Percentiles rank a stretch among this genome's conserved stretches.
phyloP scores from a whole-genome alignment of 306 rosid species.

The Rubus parviflorus region DNA sequence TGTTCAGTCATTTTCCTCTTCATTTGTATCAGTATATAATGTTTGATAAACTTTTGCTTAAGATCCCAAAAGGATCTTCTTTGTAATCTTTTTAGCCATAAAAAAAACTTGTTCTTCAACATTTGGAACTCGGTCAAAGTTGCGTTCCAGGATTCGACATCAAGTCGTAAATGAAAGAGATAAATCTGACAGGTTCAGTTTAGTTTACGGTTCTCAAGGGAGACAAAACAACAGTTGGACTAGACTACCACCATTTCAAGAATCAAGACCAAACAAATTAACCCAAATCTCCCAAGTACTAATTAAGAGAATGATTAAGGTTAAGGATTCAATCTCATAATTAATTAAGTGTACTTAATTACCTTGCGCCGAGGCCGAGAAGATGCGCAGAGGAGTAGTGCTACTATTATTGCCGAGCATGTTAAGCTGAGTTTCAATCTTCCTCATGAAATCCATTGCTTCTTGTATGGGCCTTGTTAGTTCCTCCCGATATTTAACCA shows the following conservation, averaged over 20 bases:
- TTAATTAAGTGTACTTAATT: conserved; percentile 11
- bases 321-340: background rate
- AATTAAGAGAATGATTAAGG: background rate
- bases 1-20: background rate
- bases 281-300: background rate
- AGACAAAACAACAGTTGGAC: conserved; percentile 18
- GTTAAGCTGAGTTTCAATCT: conserved; percentile 79
- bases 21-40: too few relatives aligned
- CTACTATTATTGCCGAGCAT: conserved; percentile 44
- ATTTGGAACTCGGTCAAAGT: conserved; percentile 40
- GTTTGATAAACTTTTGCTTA: too few relatives aligned
- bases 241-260: conserved; percentile 14
- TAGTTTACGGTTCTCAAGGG: conserved; percentile 30
- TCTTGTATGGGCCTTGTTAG: conserved; percentile 91
- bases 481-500: conserved; percentile 91
- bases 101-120: background rate
- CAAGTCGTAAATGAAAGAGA: conserved; percentile 15
- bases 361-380: conserved; percentile 49
- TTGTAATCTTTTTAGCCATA: too few relatives aligned
- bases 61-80: too few relatives aligned
- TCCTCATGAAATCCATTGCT: conserved; percentile 93
- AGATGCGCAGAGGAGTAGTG: conserved; percentile 60
- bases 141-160: conserved; percentile 20
- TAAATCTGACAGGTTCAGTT: conserved; percentile 34
- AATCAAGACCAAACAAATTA: conserved; percentile 3